Base-by-base conservation (phyloP, 768 basidiomycete genomes). In the Botryobasidium botryosum region DNA sequence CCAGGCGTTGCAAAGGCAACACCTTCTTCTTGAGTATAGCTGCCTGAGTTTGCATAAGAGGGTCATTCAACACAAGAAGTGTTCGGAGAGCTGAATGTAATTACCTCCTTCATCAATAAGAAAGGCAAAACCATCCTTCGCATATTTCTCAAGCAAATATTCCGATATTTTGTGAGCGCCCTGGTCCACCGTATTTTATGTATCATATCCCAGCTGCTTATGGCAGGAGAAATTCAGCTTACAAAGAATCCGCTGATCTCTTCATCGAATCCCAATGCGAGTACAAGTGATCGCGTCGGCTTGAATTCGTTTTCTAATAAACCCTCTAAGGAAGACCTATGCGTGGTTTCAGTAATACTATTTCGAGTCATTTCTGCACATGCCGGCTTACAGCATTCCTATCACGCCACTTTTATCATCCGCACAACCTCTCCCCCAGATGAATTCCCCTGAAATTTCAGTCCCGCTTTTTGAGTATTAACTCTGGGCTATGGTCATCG, bases 51-150 rank as follows among this genome's bases (percentile, higher is more conserved):
- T 39, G 12, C 10, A 2, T 2, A 42, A 25, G 12, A 28, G 27
- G 40, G 15, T 24, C 40, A 42, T 27, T 2, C 17, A 33, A 17
- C 10, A 10, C 32, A 39, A 61, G 12, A 73, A 58, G 8, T 65
- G 62, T 5, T 76, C 78, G 45, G 64, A 69, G 26, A 62, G n/a
- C 12, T 36, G 8, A 58, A 40, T 35, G 20, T 43, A 43, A 63
- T 54, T 57, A 76, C 84, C 74, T 26, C 90, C 88, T 65, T 96
- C 91, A 55, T 96, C 91, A 27, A 96, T 67, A 36, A 94, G 59
- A 56, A 92, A 67, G 0, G 81, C 74, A 56, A 86, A 75, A 1
- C 12, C 40, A 3, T 72, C 70, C 54, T 86, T 60, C 48, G 70
- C 57, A 27, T 87, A 88, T 54, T 82, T 91, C 15, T 64, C 67